Percentiles rank a stretch among this genome's conserved stretches.
These are phyloP conservation scores for Trifolium subterraneum DNA, from an alignment of 306 rosid genomes.

Conservation along the genomic window DNA sequence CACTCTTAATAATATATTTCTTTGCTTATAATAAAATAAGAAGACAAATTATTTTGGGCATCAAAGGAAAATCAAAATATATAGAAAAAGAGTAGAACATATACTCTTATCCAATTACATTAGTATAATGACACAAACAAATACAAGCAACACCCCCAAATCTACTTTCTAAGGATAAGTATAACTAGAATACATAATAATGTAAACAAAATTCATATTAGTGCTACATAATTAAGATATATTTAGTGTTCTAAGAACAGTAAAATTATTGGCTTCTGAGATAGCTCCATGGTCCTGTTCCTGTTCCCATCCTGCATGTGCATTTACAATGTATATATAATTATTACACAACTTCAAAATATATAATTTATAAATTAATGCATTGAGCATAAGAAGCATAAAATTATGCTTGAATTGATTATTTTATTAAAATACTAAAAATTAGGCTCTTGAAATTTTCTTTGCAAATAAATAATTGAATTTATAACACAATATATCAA, in stretches of 20 bases:
- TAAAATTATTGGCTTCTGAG: slow-evolving; percentile 40
- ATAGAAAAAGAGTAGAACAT: neutral
- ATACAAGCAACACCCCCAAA: neutral
- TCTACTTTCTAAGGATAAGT: neutral
- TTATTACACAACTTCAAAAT: neutral
- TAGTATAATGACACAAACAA: neutral
- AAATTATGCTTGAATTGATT: neutral
- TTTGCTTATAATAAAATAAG: too few relatives aligned
- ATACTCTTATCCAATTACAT: neutral
- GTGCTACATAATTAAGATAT: neutral
- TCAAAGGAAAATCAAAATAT: too few relatives aligned
- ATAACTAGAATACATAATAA: neutral
- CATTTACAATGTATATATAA: neutral
- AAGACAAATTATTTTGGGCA: neutral
- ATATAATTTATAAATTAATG: neutral
- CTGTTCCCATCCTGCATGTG: slow-evolving; percentile 82
- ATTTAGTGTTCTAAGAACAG: neutral
- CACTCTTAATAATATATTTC: too few relatives aligned
- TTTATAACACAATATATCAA: neutral
- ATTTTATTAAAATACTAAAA: neutral
- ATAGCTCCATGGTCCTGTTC: slow-evolving; percentile 85
- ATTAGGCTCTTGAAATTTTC: neutral
- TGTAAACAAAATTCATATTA: neutral
- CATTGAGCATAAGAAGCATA: neutral
- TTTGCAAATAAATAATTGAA: too few relatives aligned